These are phyloP conservation scores for Escovopsis sp. DNA, from an alignment of 2,329 filamentous ascomycete species.

Conservation along the genomic window DNA sequence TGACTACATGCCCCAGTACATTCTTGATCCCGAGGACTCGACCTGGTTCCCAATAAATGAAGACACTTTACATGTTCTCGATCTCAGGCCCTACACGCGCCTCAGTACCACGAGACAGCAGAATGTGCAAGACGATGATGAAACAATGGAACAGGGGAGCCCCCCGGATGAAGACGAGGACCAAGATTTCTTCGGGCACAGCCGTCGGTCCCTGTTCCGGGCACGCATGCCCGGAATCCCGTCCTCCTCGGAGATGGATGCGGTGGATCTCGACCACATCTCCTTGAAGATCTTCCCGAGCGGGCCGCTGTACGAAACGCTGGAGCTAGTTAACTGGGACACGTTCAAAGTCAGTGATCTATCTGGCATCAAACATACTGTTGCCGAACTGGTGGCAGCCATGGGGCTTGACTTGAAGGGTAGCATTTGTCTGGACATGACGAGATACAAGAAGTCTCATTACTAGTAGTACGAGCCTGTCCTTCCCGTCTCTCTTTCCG, in stretches of 20 bases:
- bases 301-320: slow-evolving; percentile 24
- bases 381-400: slow-evolving; percentile 54
- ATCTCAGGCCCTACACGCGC: slow-evolving; percentile 42
- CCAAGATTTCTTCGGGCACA: slow-evolving; percentile 5
- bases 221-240: slow-evolving; percentile 55
- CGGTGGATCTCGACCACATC: slow-evolving; percentile 44
- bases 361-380: slow-evolving; percentile 40
- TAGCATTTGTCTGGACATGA: slow-evolving; percentile 44
- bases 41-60: slow-evolving; percentile 46
- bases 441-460: background rate
- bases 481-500: too few relatives aligned
- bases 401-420: slow-evolving; percentile 45
- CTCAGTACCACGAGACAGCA: slow-evolving; percentile 15
- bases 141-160: slow-evolving; percentile 1
- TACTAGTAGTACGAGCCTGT: too few relatives aligned
- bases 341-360: slow-evolving; percentile 33
- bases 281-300: slow-evolving; percentile 32
- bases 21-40: slow-evolving; percentile 54
- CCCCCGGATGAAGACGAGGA: slow-evolving; percentile 10
- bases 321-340: slow-evolving; percentile 47
- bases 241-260: slow-evolving; percentile 35
- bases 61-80: slow-evolving; percentile 32
- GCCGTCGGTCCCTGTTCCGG: slow-evolving; percentile 32
- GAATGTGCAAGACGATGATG: background rate
- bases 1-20: slow-evolving; percentile 59